phyloP scores from a whole-genome alignment of 2,329 filamentous ascomycete species.

The Ilyonectria destructans region DNA sequence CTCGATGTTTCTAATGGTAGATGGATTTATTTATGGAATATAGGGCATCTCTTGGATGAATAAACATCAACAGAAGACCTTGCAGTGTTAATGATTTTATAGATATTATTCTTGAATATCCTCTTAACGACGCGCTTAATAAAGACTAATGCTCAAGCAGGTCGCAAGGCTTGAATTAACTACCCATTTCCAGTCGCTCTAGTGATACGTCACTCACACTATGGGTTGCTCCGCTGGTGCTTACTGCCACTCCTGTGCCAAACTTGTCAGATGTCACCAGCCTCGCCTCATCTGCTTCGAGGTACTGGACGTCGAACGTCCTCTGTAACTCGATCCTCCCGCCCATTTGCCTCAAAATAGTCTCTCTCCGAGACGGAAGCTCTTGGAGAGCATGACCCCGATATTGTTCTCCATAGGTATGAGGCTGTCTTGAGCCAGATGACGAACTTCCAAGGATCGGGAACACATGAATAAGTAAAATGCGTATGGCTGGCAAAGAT shows the following conservation, averaged over 20 bases:
- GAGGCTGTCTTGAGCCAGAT: constrained; percentile 45
- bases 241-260: constrained; percentile 22
- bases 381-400: constrained; percentile 40
- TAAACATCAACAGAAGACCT: too few species aligned
- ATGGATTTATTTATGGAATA: too few species aligned
- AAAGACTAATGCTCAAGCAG: too few species aligned
- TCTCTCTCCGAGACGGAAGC: constrained; percentile 41
- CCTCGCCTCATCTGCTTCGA: constrained; percentile 45
- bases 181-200: too few species aligned
- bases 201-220: constrained; percentile 31
- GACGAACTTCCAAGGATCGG: constrained; percentile 51
- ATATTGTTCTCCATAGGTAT: constrained; percentile 40
- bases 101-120: too few species aligned
- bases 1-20: too few species aligned
- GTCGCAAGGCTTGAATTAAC: too few species aligned
- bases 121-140: too few species aligned
- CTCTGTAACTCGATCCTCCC: constrained; percentile 46
- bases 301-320: constrained; percentile 44
- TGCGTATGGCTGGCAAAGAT: constrained; percentile 52
- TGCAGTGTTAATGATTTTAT: too few species aligned
- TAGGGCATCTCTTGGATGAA: too few species aligned
- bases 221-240: constrained; percentile 7
- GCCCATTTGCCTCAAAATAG: constrained; percentile 34
- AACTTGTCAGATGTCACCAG: constrained; percentile 35
- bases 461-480: constrained; percentile 48